phyloP scores from a whole-genome alignment of 2,329 filamentous ascomycete species.

The Pseudogymnoascus sp. region DNA sequence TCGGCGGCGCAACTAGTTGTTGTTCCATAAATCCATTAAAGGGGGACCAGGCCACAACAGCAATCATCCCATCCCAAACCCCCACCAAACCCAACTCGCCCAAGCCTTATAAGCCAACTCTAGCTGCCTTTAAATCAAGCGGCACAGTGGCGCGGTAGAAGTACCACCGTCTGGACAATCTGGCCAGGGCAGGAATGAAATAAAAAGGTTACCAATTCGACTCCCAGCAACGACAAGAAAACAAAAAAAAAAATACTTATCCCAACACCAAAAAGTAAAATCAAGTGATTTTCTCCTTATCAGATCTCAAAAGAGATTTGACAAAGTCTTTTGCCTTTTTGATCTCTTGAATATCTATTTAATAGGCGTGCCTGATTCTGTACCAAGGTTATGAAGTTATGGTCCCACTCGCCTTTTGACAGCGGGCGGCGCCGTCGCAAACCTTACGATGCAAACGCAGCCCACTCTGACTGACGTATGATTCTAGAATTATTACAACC shows the following conservation, averaged over 20 bases:
- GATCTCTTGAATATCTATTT: background rate
- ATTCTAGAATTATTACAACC: background rate
- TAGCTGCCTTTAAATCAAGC: constrained; percentile 2
- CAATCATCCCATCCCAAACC: background rate
- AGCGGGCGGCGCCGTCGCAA: background rate
- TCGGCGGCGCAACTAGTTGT: background rate
- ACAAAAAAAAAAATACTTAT: background rate
- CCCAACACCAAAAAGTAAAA: background rate
- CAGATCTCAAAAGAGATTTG: constrained; percentile 3
- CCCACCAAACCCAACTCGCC: background rate
- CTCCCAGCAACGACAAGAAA: background rate
- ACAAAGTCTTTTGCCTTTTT: background rate
- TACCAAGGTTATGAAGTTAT: background rate
- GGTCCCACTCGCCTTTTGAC: background rate
- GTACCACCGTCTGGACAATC: constrained; percentile 3
- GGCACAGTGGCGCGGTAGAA: constrained; percentile 3
- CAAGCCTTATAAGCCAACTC: background rate
- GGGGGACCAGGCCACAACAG: background rate
- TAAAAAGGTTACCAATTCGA: background rate
- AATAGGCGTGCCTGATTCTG: background rate
- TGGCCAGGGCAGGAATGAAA: constrained; percentile 5
- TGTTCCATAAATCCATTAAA: background rate
- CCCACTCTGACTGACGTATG: background rate
- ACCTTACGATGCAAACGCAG: background rate
- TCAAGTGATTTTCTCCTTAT: constrained; percentile 2